Conservation (phyloP, 1,284 basidiomycete genomes). For the Mycocalia duriaeana region DNA sequence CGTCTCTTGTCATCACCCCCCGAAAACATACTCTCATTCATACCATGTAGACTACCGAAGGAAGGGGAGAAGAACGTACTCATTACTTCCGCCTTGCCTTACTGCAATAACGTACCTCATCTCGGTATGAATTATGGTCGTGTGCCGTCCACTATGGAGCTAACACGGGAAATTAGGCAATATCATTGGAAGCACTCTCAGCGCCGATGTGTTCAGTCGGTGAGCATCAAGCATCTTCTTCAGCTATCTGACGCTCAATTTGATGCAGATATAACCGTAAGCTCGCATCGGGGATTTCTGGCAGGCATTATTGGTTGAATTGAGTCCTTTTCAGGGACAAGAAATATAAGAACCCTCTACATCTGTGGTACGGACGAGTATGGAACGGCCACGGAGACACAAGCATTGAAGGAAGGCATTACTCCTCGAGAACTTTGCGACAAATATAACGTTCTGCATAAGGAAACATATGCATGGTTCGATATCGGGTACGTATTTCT, state of each 20-base stretch:
- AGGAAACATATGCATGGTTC: constrained; percentile 94
- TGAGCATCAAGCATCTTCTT: constrained; percentile 41
- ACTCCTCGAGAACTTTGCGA: constrained; percentile 87
- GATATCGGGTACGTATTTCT: constrained; percentile 61
- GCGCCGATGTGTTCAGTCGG: constrained; percentile 95
- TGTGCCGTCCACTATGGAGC: too few species aligned
- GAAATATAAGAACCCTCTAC: constrained; percentile 74
- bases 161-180: too few species aligned
- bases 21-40: constrained; percentile 8
- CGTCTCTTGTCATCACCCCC: constrained; percentile 15
- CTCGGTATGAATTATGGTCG: constrained; percentile 64
- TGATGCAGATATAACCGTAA: constrained; percentile 60
- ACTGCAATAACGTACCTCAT: constrained; percentile 99
- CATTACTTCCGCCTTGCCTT: constrained; percentile 94
- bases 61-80: constrained; percentile 84
- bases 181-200: constrained; percentile 94
- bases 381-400: constrained; percentile 96
- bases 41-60: constrained; percentile 65
- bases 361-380: constrained; percentile 99
- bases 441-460: constrained; percentile 89
- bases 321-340: constrained; percentile 56
- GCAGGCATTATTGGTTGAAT: constrained; percentile 1
- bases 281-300: not conserved
- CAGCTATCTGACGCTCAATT: constrained; percentile 26
- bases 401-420: constrained; percentile 91